Conservation (phyloP, 805 yeast genomes). For the Candida manassasensis region DNA sequence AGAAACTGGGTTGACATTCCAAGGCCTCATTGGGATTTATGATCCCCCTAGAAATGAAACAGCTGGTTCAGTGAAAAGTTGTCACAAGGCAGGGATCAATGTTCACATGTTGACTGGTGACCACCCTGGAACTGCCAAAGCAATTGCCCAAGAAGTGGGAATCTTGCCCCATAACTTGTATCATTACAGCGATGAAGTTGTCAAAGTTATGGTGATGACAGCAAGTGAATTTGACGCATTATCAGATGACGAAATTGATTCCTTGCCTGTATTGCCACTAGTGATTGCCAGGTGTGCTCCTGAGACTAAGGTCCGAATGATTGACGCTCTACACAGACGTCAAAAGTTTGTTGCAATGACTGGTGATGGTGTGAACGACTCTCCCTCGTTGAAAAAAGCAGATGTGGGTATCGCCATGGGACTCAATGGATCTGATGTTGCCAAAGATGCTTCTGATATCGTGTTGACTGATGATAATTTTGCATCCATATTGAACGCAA, state of each 20-base stretch:
- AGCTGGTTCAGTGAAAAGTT: constrained; percentile 55
- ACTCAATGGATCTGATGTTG: constrained; percentile 71
- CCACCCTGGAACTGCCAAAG: constrained; percentile 72
- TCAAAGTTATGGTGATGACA: constrained; percentile 33
- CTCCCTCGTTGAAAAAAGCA: constrained; percentile 70
- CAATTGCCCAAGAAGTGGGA: constrained; percentile 79
- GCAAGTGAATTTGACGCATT: constrained; percentile 33
- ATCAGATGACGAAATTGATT: constrained; percentile 29
- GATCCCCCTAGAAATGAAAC: constrained; percentile 78
- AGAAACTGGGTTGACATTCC: constrained; percentile 51
- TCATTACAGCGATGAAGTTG: constrained; percentile 31
- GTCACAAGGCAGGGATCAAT: constrained; percentile 72
- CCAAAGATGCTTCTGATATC: constrained; percentile 79
- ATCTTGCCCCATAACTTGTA: constrained; percentile 52
- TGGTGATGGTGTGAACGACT: constrained; percentile 75
- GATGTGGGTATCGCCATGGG: constrained; percentile 88
- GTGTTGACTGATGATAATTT: constrained; percentile 69
- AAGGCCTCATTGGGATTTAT: constrained; percentile 72
- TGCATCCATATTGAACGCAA: constrained; percentile 72
- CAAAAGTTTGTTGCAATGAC: constrained; percentile 37
- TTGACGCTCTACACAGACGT: constrained; percentile 37
- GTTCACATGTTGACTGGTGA: constrained; percentile 84
- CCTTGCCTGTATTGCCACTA: constrained; percentile 34
- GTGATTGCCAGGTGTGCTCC: constrained; percentile 41
- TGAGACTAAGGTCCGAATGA: constrained; percentile 39